Evolutionary conservation across 441 rosid genomes (phyloP).

Genomic region (Adansonia gregorii): DNA sequence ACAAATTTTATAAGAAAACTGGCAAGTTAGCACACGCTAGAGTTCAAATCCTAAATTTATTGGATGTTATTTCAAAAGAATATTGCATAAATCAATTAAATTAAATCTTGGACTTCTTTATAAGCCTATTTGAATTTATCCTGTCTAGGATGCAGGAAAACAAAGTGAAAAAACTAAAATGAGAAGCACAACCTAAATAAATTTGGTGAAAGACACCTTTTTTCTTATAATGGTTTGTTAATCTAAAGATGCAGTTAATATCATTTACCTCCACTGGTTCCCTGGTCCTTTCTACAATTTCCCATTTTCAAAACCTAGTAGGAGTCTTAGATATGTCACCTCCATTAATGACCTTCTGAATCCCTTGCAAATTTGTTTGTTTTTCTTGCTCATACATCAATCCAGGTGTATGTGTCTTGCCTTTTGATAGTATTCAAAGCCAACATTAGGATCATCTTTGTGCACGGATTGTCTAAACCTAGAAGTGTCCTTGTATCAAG

Average conservation of each 20-base stretch:
- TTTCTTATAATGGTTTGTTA: neutral
- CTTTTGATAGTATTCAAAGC: too few relatives aligned
- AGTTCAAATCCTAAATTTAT: too few relatives aligned
- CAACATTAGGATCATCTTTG: too few relatives aligned
- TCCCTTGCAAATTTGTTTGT: neutral
- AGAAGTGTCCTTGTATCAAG: too few relatives aligned
- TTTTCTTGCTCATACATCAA: neutral
- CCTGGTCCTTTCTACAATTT: neutral
- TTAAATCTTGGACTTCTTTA: too few relatives aligned
- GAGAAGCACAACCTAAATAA: neutral
- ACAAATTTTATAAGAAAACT: neutral
- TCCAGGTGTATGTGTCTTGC: neutral
- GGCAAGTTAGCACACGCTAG: too few relatives aligned
- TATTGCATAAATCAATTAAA: too few relatives aligned
- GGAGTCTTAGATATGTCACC: neutral
- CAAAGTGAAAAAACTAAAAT: neutral
- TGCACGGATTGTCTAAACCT: too few relatives aligned
- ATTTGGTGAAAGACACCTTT: neutral
- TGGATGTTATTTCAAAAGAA: too few relatives aligned
- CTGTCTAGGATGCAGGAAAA: neutral
- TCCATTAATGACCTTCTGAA: neutral
- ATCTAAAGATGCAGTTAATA: neutral
- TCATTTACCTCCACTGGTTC: too few relatives aligned
- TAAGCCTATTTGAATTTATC: neutral
- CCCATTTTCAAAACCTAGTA: neutral